Evolutionary conservation across 305 asterid species (phyloP).

Genomic region (Withania somnifera): DNA sequence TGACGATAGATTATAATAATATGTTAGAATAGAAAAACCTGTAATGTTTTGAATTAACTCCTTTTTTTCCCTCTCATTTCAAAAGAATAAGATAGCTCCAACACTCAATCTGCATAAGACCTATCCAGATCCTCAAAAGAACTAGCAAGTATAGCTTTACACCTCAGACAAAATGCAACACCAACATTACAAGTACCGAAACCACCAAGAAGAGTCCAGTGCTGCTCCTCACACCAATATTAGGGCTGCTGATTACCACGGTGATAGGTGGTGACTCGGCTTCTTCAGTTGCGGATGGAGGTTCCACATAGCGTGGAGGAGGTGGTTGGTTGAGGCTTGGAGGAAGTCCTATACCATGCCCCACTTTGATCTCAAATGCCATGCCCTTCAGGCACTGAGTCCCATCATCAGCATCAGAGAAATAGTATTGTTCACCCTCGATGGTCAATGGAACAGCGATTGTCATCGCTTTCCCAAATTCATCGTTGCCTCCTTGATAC

Average conservation of each 20-base stretch:
- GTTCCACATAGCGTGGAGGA: conserved; percentile 67
- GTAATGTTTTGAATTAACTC: background rate
- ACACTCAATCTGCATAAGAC: background rate
- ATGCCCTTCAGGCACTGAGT: conserved; percentile 54
- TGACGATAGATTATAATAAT: background rate
- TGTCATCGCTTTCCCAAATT: conserved; percentile 26
- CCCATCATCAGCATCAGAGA: conserved; percentile 72
- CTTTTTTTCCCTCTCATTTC: background rate
- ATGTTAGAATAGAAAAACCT: background rate
- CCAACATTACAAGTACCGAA: conserved; percentile 22
- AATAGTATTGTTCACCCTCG: conserved; percentile 52
- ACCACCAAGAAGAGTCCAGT: conserved; percentile 11
- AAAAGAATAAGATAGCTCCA: background rate
- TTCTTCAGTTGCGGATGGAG: conserved; percentile 37
- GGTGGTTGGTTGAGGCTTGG: conserved; percentile 80
- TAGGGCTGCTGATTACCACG: conserved; percentile 17
- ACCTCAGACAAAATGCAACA: conserved; percentile 16
- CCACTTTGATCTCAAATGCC: conserved; percentile 66
- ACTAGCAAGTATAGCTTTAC: background rate
- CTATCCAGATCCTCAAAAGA: background rate
- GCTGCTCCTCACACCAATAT: conserved; percentile 20
- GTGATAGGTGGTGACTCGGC: conserved; percentile 33
- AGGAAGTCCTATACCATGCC: conserved; percentile 67
- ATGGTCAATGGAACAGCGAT: conserved; percentile 40
- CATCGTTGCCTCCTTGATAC: conserved; percentile 34